phyloP scores from a whole-genome alignment of 805 yeast species.

The Wickerhamomyces subpelliculosus region DNA sequence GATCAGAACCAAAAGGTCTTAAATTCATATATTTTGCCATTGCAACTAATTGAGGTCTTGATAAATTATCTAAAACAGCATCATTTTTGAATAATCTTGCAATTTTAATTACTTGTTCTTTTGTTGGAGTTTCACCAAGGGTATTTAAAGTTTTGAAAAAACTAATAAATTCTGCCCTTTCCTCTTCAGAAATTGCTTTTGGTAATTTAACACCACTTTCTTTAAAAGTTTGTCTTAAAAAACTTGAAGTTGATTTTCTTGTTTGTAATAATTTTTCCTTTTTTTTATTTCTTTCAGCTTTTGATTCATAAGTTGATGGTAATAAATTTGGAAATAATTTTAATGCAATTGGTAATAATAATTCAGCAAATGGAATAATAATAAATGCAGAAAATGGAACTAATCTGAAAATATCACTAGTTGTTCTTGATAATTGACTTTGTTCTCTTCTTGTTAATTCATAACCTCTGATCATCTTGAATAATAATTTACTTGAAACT shows the following conservation, averaged over 20 bases:
- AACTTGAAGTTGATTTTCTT: slow-evolving; percentile 54
- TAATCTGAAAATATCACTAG: slow-evolving; percentile 75
- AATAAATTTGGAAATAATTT: slow-evolving; percentile 89
- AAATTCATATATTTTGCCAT: slow-evolving; percentile 88
- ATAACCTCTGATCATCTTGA: slow-evolving; percentile 84
- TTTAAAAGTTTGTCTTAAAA: slow-evolving; percentile 58
- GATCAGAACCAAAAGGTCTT: slow-evolving; percentile 90
- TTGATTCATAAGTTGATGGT: slow-evolving; percentile 86
- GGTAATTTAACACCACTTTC: slow-evolving; percentile 66
- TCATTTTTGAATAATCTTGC: slow-evolving; percentile 93
- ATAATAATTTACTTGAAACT: slow-evolving; percentile 71
- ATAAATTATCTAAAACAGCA: slow-evolving; percentile 83
- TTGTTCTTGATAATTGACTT: slow-evolving; percentile 81
- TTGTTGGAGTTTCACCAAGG: slow-evolving; percentile 50
- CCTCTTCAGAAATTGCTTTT: slow-evolving; percentile 58
- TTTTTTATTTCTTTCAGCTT: slow-evolving; percentile 53
- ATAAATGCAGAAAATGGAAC: slow-evolving; percentile 92
- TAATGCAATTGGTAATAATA: slow-evolving; percentile 81
- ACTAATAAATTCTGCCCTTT: slow-evolving; percentile 67
- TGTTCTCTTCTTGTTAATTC: slow-evolving; percentile 86
- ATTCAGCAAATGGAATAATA: slow-evolving; percentile 89
- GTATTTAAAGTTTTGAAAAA: slow-evolving; percentile 71
- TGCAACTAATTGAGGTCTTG: slow-evolving; percentile 87
- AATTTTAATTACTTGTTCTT: slow-evolving; percentile 70
- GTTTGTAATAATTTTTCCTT: slow-evolving; percentile 50